phyloP scores from a whole-genome alignment of 2,329 filamentous ascomycete genomes.

The Cyclaneusma minus region DNA sequence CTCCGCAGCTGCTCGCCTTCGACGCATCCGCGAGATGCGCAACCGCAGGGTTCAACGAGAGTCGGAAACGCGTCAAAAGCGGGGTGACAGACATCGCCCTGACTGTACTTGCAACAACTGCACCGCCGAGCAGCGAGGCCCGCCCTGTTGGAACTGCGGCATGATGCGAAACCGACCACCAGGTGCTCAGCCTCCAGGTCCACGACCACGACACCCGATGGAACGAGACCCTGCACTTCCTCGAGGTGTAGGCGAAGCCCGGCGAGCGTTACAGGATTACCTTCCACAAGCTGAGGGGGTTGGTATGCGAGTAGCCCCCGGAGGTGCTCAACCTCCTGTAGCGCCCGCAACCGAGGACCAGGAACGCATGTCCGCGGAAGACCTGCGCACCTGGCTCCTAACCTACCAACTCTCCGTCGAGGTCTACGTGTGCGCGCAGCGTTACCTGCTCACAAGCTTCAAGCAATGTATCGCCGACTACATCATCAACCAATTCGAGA shows the following conservation, averaged over 20 bases:
- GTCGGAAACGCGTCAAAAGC: slow-evolving; percentile 25
- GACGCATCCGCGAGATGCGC: slow-evolving; percentile 18
- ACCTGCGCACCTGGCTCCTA: slow-evolving; percentile 30
- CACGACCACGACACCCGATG: no score
- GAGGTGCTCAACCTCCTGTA: slow-evolving; percentile 8
- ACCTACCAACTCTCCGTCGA: slow-evolving; percentile 30
- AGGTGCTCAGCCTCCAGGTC: slow-evolving; percentile 8
- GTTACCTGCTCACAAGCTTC: slow-evolving; percentile 30
- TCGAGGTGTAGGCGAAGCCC: no score
- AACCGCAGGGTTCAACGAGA: slow-evolving; percentile 21
- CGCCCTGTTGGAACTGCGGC: slow-evolving; percentile 27
- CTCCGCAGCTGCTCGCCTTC: slow-evolving; percentile 14
- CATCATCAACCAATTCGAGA: slow-evolving; percentile 26
- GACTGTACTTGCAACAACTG: slow-evolving; percentile 29
- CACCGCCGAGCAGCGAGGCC: slow-evolving; percentile 15
- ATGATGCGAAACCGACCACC: slow-evolving; percentile 16
- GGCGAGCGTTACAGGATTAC: no score
- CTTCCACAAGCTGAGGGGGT: no score
- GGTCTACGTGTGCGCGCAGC: slow-evolving; percentile 32
- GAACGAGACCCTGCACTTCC: no score
- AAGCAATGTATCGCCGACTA: slow-evolving; percentile 25
- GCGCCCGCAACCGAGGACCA: slow-evolving; percentile 10
- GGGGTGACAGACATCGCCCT: slow-evolving; percentile 27
- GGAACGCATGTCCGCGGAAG: slow-evolving; percentile 23
- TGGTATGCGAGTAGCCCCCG: slow-evolving; percentile 15